Conservation (phyloP, 2,329 filamentous ascomycete genomes). For the Ophiostoma quercus region DNA sequence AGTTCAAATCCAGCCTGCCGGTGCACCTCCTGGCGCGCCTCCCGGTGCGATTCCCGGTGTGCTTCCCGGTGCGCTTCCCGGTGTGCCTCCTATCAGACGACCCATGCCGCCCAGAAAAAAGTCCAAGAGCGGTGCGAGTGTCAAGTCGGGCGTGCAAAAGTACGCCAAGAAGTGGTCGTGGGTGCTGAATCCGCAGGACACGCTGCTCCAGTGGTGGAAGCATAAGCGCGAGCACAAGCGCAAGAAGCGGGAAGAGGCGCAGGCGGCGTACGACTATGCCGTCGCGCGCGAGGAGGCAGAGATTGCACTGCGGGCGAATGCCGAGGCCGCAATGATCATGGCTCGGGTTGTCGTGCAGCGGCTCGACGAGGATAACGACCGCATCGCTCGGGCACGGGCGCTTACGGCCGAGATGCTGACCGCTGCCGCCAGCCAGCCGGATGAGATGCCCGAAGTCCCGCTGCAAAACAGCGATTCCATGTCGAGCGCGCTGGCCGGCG, state of each 20-base stretch:
- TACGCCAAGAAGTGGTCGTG: slow-evolving; percentile 16
- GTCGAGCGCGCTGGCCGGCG: not conserved
- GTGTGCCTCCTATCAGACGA: not conserved
- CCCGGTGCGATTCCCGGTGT: no score
- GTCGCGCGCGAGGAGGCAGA: not conserved
- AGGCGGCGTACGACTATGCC: slow-evolving; percentile 11
- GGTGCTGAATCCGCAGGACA: slow-evolving; percentile 18
- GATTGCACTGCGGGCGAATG: slow-evolving; percentile 7
- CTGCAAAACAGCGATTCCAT: not conserved
- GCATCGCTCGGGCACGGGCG: not conserved
- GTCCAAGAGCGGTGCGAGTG: not conserved
- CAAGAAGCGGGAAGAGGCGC: slow-evolving; percentile 8
- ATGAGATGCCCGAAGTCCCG: no score
- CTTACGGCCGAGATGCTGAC: not conserved
- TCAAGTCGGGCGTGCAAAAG: slow-evolving; percentile 13
- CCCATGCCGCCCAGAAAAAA: not conserved
- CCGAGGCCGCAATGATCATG: not conserved
- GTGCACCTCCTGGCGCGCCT: no score
- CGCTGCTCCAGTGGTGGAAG: slow-evolving; percentile 18
- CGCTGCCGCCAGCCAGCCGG: not conserved
- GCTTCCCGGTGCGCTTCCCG: no score
- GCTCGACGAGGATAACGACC: slow-evolving; percentile 14
- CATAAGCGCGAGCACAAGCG: slow-evolving; percentile 3
- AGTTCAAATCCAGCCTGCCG: not conserved
- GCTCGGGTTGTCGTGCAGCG: slow-evolving; percentile 12